phyloP scores from a whole-genome alignment of 352 stramenopile species.

The Pythium dissotocum region DNA sequence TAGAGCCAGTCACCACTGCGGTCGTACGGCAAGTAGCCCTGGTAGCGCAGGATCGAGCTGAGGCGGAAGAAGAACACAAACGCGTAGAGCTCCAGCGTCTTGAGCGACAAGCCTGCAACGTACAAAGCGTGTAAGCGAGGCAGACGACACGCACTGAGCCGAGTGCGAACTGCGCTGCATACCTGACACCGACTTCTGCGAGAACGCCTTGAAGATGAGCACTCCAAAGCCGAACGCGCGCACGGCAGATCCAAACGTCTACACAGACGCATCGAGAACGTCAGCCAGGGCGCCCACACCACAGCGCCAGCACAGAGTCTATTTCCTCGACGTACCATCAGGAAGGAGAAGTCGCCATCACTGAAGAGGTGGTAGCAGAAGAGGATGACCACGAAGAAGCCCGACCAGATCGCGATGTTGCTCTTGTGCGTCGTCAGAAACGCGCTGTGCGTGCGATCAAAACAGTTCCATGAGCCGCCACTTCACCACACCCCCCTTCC shows the following conservation, averaged over 20 bases:
- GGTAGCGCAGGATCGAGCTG: conserved; percentile 96
- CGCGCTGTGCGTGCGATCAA: conserved; percentile 30
- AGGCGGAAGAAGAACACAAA: conserved; percentile 97
- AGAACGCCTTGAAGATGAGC: conserved; percentile 95
- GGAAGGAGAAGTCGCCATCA: conserved; percentile 98
- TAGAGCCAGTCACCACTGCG: conserved; percentile 98
- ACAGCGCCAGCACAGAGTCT: not conserved
- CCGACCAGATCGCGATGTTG: conserved; percentile 96
- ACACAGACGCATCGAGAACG: conserved; percentile 14
- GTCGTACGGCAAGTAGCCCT: conserved; percentile 94
- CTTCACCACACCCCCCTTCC: not conserved
- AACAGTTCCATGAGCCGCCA: not conserved
- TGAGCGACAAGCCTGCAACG: conserved; percentile 88
- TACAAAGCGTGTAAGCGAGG: conserved; percentile 7
- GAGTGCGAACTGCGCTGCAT: not conserved
- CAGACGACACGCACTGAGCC: not conserved
- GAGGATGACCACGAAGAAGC: conserved; percentile 93
- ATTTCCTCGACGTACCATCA: conserved; percentile 81
- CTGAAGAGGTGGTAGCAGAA: conserved; percentile 97
- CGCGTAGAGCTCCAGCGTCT: conserved; percentile 97
- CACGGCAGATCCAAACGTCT: conserved; percentile 91
- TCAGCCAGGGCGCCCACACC: conserved; percentile 1
- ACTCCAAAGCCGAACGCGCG: conserved; percentile 91
- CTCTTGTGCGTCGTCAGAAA: conserved; percentile 90
- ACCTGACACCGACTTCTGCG: conserved; percentile 87